These are phyloP conservation scores for Pyrenula aspistea DNA, from an alignment of 495 filamentous ascomycete species.

Conservation along the genomic window DNA sequence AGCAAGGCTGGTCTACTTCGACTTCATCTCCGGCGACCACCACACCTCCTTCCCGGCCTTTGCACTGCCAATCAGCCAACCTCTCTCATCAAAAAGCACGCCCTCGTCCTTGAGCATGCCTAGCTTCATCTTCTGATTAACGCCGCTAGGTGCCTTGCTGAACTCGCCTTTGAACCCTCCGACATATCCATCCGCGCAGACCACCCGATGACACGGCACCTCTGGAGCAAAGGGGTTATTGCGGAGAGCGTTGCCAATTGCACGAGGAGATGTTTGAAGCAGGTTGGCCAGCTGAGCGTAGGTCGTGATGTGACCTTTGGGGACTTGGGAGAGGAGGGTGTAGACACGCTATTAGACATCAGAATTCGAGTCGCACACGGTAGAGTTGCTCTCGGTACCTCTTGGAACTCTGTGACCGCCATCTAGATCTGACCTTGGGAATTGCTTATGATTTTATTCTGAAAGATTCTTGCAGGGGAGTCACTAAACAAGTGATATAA, in stretches of 20 bases:
- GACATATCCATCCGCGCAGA: slow-evolving; percentile 10
- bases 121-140: slow-evolving; percentile 20
- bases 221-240: slow-evolving; percentile 49
- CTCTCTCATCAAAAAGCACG: slow-evolving; percentile 18
- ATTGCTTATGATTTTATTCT: too few relatives aligned
- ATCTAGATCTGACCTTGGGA: too few relatives aligned
- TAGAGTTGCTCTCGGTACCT: too few relatives aligned
- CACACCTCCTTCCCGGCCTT: background rate
- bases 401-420: slow-evolving; percentile 1
- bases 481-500: too few relatives aligned
- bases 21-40: background rate
- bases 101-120: slow-evolving; percentile 17
- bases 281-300: slow-evolving; percentile 51
- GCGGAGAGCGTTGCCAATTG: slow-evolving; percentile 59
- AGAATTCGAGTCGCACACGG: too few relatives aligned
- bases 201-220: slow-evolving; percentile 22
- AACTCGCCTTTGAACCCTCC: slow-evolving; percentile 13
- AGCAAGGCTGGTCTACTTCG: background rate
- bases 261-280: slow-evolving; percentile 52
- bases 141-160: slow-evolving; percentile 6
- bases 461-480: too few relatives aligned
- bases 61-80: slow-evolving; percentile 4
- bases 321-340: slow-evolving; percentile 51
- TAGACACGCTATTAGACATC: slow-evolving; percentile 28
- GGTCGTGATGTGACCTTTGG: slow-evolving; percentile 48